These are phyloP conservation scores for Tetrapisispora fleetii DNA, from an alignment of 805 yeast genomes.

Conservation along the genomic window DNA sequence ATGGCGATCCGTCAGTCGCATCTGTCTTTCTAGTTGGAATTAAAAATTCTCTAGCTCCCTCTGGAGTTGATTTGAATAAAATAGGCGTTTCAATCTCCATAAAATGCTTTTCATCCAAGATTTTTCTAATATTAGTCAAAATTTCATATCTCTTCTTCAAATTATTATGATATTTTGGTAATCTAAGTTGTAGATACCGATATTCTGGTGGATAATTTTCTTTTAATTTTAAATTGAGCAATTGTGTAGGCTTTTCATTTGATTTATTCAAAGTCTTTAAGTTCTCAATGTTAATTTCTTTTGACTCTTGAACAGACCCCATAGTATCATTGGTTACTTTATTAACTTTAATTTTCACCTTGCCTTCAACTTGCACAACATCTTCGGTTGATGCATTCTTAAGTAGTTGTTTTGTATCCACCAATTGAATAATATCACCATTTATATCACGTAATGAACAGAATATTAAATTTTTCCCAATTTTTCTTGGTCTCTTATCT, in stretches of 20 bases:
- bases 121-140: slow-evolving; percentile 37
- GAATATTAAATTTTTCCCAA: slow-evolving; percentile 58
- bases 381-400: slow-evolving; percentile 60
- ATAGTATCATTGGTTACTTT: slow-evolving; percentile 10
- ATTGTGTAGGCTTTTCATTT: slow-evolving; percentile 54
- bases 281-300: slow-evolving; percentile 50
- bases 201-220: slow-evolving; percentile 62
- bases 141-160: slow-evolving; percentile 48
- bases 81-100: slow-evolving; percentile 88
- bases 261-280: slow-evolving; percentile 55
- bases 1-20: slow-evolving; percentile 14
- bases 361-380: slow-evolving; percentile 58
- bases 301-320: slow-evolving; percentile 21
- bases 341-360: slow-evolving; percentile 23
- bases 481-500: slow-evolving; percentile 58
- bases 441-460: slow-evolving; percentile 64
- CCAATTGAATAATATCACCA: slow-evolving; percentile 58
- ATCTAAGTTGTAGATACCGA: slow-evolving; percentile 72
- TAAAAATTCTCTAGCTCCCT: slow-evolving; percentile 92
- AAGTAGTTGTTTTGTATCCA: slow-evolving; percentile 33
- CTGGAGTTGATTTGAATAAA: slow-evolving; percentile 91
- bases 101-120: slow-evolving; percentile 39
- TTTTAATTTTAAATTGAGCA: slow-evolving; percentile 47
- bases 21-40: slow-evolving; percentile 72
- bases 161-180: slow-evolving; percentile 44